Base-by-base conservation (phyloP, 1,284 basidiomycete genomes). In the Apiotrichum domesticum region DNA sequence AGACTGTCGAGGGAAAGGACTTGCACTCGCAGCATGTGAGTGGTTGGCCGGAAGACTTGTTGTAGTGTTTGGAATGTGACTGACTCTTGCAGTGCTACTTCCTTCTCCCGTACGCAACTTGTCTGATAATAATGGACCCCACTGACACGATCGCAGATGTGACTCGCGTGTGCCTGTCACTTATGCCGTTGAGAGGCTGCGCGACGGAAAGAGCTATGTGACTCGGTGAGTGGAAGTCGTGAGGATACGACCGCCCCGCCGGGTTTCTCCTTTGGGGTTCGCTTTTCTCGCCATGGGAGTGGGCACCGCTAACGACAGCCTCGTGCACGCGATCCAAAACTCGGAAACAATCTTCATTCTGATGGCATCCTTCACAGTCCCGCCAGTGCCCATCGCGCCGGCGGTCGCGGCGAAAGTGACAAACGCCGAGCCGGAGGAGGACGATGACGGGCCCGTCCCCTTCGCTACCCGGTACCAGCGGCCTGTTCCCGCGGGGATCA, bases 291-390 rank as follows among this genome's bases (percentile, higher is more conserved):
- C 21, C 21, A 21, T 21, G 21, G 21, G 21, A 21, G 41, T 15
- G 10, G 41, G 6, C 10, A 6, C 10, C 11, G 41, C 41, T 42
- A 6, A 42, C 80, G 46, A 87, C 88, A n/a, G 85, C 84, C 79
- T 84, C 6, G 88, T 92, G 60, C 84, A 84, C 67, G 87, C 86
- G 0, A 79, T 81, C 41, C 92, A 97, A 72, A 82, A 83, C 47
- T 89, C 88, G 41, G 79, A 80, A 47, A 81, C 83, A 44, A 83
- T 95, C 64, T 95, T 95, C 74, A 82, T 87, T 53, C 80, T 95
- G 72, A 77, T 88, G 58, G 90, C 87, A 68, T 94, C 90, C 1
- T 57, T 57, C 43, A 37, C 51, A 4, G 14, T 29, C 5, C 95
- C 91, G 79, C 86, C 92, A 60, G 79, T 81, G 40, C 86, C 87